Evolutionary conservation across 2,329 filamentous ascomycete genomes (phyloP).

Genomic region (Diaporthe citriasiana): DNA sequence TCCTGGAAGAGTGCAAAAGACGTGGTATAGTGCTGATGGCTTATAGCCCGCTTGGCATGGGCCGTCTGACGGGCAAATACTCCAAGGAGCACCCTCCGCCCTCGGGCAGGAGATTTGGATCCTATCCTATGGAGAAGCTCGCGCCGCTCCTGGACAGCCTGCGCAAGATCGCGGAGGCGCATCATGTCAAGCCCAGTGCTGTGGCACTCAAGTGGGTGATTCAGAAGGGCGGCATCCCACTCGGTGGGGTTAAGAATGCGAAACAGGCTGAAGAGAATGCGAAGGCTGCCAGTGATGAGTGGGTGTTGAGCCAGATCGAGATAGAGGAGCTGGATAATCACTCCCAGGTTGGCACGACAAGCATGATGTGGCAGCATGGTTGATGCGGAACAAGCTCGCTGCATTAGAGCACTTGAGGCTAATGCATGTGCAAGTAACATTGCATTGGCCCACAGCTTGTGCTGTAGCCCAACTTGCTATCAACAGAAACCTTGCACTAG

Average conservation of each 20-base stretch:
- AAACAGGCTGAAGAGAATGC: conserved; percentile 56
- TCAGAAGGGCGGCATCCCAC: conserved; percentile 58
- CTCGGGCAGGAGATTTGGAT: conserved; percentile 55
- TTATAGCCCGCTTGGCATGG: conserved; percentile 57
- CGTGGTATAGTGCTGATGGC: conserved; percentile 58
- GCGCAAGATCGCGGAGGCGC: conserved; percentile 53
- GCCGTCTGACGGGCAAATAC: conserved; percentile 58
- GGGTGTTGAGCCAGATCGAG: conserved; percentile 57
- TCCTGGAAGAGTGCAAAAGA: conserved; percentile 56
- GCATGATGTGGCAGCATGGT: conserved; percentile 58
- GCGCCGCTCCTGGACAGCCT: conserved; percentile 55
- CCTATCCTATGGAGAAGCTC: conserved; percentile 59
- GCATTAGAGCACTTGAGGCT: neutral
- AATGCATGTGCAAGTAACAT: neutral
- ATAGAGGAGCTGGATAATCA: conserved; percentile 56
- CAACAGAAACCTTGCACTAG: too few relatives aligned
- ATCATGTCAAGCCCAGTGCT: conserved; percentile 52
- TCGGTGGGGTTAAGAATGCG: conserved; percentile 57
- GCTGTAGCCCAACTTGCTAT: too few relatives aligned
- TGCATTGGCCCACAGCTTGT: too few relatives aligned
- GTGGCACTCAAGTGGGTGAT: conserved; percentile 61
- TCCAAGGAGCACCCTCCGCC: conserved; percentile 54
- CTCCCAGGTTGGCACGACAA: conserved; percentile 56
- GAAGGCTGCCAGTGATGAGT: conserved; percentile 53
- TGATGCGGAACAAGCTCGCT: conserved; percentile 39